These are phyloP conservation scores for Blastobotrys petasosporus DNA, from an alignment of 1,139 yeast species.

Conservation along the genomic window DNA sequence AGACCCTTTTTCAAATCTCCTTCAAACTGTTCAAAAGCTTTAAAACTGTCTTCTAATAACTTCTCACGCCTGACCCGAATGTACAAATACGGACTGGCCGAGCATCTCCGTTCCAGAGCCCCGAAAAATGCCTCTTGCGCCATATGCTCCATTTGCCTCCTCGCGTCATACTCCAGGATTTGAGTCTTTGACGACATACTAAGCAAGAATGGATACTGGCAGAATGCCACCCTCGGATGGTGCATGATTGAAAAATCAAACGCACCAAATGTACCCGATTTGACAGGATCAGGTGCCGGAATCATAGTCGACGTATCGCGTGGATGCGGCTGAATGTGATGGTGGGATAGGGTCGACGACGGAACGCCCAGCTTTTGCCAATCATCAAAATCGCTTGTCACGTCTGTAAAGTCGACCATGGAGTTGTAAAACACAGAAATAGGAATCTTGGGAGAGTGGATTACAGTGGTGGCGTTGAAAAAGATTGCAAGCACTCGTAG, in stretches of 20 bases:
- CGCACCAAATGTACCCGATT: slow-evolving; percentile 9
- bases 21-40: slow-evolving; percentile 53
- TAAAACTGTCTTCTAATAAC: slow-evolving; percentile 69
- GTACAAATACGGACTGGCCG: slow-evolving; percentile 61
- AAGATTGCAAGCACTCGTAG: slow-evolving; percentile 52
- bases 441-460: slow-evolving; percentile 36
- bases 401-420: slow-evolving; percentile 71
- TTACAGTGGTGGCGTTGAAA: slow-evolving; percentile 47
- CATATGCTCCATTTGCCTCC: slow-evolving; percentile 73
- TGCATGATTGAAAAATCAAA: slow-evolving; percentile 11
- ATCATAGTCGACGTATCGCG: neutral
- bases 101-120: slow-evolving; percentile 57
- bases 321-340: slow-evolving; percentile 8
- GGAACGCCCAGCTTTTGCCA: slow-evolving; percentile 50
- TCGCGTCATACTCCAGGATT: slow-evolving; percentile 76
- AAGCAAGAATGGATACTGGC: slow-evolving; percentile 77
- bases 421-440: slow-evolving; percentile 66
- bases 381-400: slow-evolving; percentile 70
- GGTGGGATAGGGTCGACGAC: slow-evolving; percentile 9
- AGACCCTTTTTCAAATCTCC: slow-evolving; percentile 67
- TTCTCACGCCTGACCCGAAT: slow-evolving; percentile 61
- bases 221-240: slow-evolving; percentile 38
- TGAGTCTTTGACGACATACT: slow-evolving; percentile 78
- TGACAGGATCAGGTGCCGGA: neutral
- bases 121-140: slow-evolving; percentile 87